Evolutionary conservation across 495 filamentous ascomycete species (phyloP).

Genomic region (Barbatosphaeria neglecta): DNA sequence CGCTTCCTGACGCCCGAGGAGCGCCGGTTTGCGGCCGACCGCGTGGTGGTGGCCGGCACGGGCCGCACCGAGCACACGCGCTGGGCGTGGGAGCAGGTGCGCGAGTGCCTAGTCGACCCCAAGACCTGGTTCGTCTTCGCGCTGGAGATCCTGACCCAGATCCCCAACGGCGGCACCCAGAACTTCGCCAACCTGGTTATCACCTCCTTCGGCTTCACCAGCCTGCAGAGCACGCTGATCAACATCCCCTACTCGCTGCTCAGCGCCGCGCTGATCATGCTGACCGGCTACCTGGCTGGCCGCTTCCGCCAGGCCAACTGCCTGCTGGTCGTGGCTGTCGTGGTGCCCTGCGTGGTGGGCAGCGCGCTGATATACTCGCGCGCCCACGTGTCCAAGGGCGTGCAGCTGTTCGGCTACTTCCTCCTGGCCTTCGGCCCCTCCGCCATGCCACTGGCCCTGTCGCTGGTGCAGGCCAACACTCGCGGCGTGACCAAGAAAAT

Average conservation of each 20-base stretch:
- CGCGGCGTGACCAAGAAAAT: slow-evolving; percentile 68
- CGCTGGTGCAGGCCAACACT: slow-evolving; percentile 42
- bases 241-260: slow-evolving; percentile 26
- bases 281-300: slow-evolving; percentile 26
- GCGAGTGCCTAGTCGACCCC: slow-evolving; percentile 27
- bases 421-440: slow-evolving; percentile 19
- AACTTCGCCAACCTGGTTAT: slow-evolving; percentile 31
- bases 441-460: slow-evolving; percentile 19
- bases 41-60: slow-evolving; percentile 22
- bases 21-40: slow-evolving; percentile 17
- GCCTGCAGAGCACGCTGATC: slow-evolving; percentile 23
- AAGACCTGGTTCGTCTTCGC: slow-evolving; percentile 32
- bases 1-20: slow-evolving; percentile 17
- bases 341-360: slow-evolving; percentile 26
- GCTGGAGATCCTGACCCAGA: slow-evolving; percentile 26
- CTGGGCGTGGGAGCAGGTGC: slow-evolving; percentile 24
- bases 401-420: slow-evolving; percentile 21
- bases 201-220: slow-evolving; percentile 27
- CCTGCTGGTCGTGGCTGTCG: slow-evolving; percentile 21
- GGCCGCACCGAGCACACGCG: slow-evolving; percentile 18
- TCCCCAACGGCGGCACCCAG: slow-evolving; percentile 33
- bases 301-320: slow-evolving; percentile 26
- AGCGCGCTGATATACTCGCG: slow-evolving; percentile 25
- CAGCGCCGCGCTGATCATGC: slow-evolving; percentile 16
- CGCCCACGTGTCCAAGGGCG: slow-evolving; percentile 11